Evolutionary conservation across 2,329 filamentous ascomycete species (phyloP).

Genomic region (Trichoderma sp.): DNA sequence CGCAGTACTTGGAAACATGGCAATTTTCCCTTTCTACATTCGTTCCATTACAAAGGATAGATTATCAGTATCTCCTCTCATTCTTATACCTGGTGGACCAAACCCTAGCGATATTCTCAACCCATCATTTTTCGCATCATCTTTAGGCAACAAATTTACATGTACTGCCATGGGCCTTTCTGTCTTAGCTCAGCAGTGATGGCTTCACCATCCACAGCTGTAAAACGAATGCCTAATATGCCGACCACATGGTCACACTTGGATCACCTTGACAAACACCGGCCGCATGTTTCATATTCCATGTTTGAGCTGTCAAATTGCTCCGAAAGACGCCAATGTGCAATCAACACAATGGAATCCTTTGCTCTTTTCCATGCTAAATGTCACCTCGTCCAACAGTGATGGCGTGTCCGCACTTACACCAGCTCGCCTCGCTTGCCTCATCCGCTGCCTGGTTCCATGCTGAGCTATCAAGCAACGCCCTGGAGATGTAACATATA

Average conservation of each 20-base stretch:
- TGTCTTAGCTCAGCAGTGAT: too few species aligned
- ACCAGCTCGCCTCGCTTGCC: conserved; percentile 23
- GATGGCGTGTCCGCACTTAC: conserved; percentile 18
- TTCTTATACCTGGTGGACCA: too few species aligned
- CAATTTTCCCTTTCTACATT: too few species aligned
- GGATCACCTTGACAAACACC: conserved; percentile 2
- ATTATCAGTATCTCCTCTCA: too few species aligned
- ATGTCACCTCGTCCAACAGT: conserved; percentile 11
- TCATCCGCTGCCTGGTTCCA: conserved; percentile 14
- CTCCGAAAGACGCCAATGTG: background rate
- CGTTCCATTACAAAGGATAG: too few species aligned
- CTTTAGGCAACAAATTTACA: too few species aligned
- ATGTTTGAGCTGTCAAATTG: background rate
- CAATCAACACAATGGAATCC: background rate
- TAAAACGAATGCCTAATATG: background rate
- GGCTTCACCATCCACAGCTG: background rate
- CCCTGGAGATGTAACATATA: background rate
- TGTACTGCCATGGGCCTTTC: too few species aligned
- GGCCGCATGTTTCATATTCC: conserved; percentile 1
- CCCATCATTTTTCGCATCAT: too few species aligned
- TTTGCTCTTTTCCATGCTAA: background rate
- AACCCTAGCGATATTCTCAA: too few species aligned
- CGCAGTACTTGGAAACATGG: too few species aligned
- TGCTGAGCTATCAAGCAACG: conserved; percentile 1
- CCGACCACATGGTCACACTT: background rate